Percentiles rank a stretch among this genome's conserved stretches.
phyloP scores from a whole-genome alignment of 75 land plant genomes.

The Larix kaempferi region DNA sequence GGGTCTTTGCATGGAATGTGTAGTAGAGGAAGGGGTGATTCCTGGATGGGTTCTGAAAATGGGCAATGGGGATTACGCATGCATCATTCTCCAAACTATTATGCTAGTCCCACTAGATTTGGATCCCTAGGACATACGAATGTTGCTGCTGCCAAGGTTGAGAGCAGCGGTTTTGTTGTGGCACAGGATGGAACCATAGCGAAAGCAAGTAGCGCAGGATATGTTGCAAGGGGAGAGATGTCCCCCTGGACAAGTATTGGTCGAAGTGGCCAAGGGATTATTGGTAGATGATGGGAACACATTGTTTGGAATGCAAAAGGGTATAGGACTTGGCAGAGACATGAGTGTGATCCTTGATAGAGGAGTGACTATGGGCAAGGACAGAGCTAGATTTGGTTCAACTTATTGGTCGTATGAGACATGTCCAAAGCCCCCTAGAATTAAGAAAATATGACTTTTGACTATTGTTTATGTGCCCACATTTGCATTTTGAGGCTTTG shows the following conservation, averaged over 20 bases:
- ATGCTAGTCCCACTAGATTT: slow-evolving; percentile 21
- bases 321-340: background rate
- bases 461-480: too few species aligned
- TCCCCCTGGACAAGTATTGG: slow-evolving; percentile 25
- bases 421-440: too few species aligned
- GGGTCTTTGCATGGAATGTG: slow-evolving; percentile 15
- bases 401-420: background rate
- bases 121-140: slow-evolving; percentile 31
- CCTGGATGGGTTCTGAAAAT: background rate
- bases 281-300: slow-evolving; percentile 20
- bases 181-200: slow-evolving; percentile 56
- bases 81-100: slow-evolving; percentile 32
- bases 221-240: slow-evolving; percentile 1
- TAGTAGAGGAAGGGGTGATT: slow-evolving; percentile 37
- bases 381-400: background rate
- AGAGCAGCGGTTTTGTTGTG: slow-evolving; percentile 65
- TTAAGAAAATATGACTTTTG: too few species aligned
- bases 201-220: slow-evolving; percentile 24
- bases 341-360: background rate
- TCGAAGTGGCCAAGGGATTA: slow-evolving; percentile 21
- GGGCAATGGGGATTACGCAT: slow-evolving; percentile 22
- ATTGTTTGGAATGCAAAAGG: slow-evolving; percentile 13
- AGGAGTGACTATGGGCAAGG: slow-evolving; percentile 8
- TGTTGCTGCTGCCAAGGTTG: slow-evolving; percentile 64
- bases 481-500: too few species aligned